A percentile compares a stretch with the other conserved stretches of the same genome.
Evolutionary conservation across 768 basidiomycete genomes (phyloP).

Genomic region (Imleria badia): DNA sequence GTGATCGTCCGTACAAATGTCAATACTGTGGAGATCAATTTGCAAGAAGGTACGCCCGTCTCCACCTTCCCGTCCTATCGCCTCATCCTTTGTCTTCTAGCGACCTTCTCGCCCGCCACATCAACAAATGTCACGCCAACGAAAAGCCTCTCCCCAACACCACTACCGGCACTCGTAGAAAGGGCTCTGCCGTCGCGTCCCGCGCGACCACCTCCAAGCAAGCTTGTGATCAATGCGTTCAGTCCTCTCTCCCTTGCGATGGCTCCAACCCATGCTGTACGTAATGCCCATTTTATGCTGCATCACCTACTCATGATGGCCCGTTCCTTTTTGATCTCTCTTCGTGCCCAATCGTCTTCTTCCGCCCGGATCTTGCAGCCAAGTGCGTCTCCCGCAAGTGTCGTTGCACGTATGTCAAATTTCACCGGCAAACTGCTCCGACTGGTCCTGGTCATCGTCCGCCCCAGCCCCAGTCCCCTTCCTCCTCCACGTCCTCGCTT

Average conservation of each 20-base stretch:
- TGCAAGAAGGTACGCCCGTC: slow-evolving; percentile 62
- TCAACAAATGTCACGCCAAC: slow-evolving; percentile 84
- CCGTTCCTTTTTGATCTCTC: not conserved
- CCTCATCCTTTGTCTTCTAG: slow-evolving; percentile 35
- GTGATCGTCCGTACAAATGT: slow-evolving; percentile 88
- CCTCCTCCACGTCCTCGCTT: slow-evolving; percentile 34
- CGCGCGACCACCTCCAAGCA: slow-evolving; percentile 79
- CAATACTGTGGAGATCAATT: slow-evolving; percentile 89
- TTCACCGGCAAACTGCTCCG: slow-evolving; percentile 79
- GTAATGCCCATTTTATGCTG: slow-evolving; percentile 25
- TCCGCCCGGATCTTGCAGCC: slow-evolving; percentile 41
- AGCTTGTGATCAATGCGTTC: slow-evolving; percentile 83
- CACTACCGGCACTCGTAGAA: slow-evolving; percentile 48
- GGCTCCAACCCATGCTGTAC: slow-evolving; percentile 76
- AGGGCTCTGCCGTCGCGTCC: slow-evolving; percentile 64
- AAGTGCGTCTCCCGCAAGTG: slow-evolving; percentile 73
- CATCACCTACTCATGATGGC: not conserved
- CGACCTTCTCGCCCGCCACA: slow-evolving; percentile 81
- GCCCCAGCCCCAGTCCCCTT: slow-evolving; percentile 35
- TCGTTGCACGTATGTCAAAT: slow-evolving; percentile 79
- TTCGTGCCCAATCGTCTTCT: not conserved
- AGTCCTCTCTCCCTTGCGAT: slow-evolving; percentile 72
- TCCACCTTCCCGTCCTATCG: slow-evolving; percentile 5
- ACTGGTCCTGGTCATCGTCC: slow-evolving; percentile 66
- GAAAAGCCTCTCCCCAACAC: slow-evolving; percentile 52